These are phyloP conservation scores for Tuber borchii DNA, from an alignment of 495 filamentous ascomycete genomes.

Conservation along the genomic window DNA sequence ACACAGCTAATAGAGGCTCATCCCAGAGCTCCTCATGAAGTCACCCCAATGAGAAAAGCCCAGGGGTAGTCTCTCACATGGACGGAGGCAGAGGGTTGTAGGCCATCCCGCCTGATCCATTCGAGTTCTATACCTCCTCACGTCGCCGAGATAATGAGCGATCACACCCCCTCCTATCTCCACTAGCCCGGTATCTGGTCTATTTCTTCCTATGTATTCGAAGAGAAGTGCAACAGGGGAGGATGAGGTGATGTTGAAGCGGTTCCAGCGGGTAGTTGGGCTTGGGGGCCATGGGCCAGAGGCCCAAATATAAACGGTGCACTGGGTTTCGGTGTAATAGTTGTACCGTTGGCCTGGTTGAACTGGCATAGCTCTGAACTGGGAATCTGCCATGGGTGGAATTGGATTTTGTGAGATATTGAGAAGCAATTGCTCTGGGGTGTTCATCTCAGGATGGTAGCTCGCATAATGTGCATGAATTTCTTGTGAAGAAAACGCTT, in stretches of 20 bases:
- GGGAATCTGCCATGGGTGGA: not conserved
- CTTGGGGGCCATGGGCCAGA: not conserved
- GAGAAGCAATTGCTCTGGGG: conserved; percentile 1
- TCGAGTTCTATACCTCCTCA: conserved; percentile 2
- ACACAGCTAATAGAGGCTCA: not conserved
- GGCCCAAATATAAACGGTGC: not conserved
- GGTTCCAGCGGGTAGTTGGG: conserved; percentile 3
- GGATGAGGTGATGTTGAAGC: not conserved
- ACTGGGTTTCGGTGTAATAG: not conserved
- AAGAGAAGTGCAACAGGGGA: not conserved
- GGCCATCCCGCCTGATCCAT: not conserved
- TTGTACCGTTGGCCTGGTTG: not conserved
- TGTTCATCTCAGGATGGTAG: not conserved
- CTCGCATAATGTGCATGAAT: not conserved
- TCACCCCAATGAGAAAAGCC: not conserved
- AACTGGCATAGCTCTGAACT: not conserved
- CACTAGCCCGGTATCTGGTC: not conserved
- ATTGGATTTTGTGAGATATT: conserved; percentile 1
- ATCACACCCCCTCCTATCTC: not conserved
- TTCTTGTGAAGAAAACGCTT: not conserved
- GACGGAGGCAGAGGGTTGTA: not conserved
- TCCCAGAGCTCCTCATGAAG: not conserved
- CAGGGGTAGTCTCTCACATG: not conserved
- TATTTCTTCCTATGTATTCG: not conserved
- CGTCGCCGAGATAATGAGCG: not conserved